Evolutionary conservation across 75 land plant genomes (phyloP).

Genomic region (Picea glauca): DNA sequence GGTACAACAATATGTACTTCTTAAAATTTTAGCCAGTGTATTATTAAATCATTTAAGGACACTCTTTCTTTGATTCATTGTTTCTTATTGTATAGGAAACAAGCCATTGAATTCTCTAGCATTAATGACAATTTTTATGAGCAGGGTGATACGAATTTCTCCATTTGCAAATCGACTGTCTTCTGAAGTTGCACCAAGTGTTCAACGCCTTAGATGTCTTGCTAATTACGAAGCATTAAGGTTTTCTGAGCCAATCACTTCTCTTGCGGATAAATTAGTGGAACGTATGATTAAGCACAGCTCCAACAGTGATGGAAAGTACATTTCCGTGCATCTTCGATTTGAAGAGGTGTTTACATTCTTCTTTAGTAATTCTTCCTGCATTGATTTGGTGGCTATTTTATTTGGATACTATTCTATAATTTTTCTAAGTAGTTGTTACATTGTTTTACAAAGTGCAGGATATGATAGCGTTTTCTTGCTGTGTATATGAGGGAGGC

Average conservation of each 20-base stretch:
- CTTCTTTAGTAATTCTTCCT: background rate
- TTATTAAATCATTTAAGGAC: background rate
- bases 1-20: background rate
- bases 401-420: background rate
- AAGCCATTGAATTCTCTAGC: background rate
- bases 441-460: slow-evolving; percentile 13
- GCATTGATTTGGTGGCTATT: too few species aligned
- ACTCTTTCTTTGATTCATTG: background rate
- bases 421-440: background rate
- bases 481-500: slow-evolving; percentile 81
- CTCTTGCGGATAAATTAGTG: slow-evolving; percentile 47
- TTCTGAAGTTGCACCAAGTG: slow-evolving; percentile 44
- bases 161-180: slow-evolving; percentile 92
- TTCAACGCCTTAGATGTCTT: slow-evolving; percentile 68
- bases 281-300: slow-evolving; percentile 62
- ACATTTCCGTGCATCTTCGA: slow-evolving; percentile 78
- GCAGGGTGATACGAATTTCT: slow-evolving; percentile 69
- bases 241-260: slow-evolving; percentile 60
- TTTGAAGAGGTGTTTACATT: slow-evolving; percentile 70
- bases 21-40: background rate
- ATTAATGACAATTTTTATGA: background rate
- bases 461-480: slow-evolving; percentile 96
- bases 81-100: background rate
- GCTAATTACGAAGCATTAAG: slow-evolving; percentile 74
- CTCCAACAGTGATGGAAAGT: slow-evolving; percentile 55